These are phyloP conservation scores for Paramecium tetraurelia DNA, from an alignment of 73 alveolate genomes.

Conservation along the genomic window DNA sequence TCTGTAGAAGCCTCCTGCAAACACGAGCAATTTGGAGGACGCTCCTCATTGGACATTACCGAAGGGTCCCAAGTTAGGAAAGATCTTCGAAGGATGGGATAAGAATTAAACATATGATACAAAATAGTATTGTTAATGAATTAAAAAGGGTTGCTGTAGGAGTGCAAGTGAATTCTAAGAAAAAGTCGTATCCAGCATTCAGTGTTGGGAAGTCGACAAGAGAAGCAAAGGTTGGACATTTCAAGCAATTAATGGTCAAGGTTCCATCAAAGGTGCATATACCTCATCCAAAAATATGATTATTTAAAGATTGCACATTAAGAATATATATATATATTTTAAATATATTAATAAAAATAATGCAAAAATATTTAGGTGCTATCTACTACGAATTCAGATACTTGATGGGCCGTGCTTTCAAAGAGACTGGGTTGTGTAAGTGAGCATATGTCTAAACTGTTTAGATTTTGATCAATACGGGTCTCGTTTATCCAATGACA, in stretches of 20 bases:
- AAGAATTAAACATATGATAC: constrained; percentile 79
- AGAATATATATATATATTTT: neutral
- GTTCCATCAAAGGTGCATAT: constrained; percentile 66
- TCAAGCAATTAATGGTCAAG: constrained; percentile 73
- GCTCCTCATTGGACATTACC: constrained; percentile 81
- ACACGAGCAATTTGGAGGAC: constrained; percentile 67
- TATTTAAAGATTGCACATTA: neutral
- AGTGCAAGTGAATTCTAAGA: constrained; percentile 69
- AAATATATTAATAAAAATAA: neutral
- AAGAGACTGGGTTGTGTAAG: constrained; percentile 47
- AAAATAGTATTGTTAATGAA: constrained; percentile 27
- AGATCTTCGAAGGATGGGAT: constrained; percentile 66
- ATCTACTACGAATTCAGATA: constrained; percentile 5
- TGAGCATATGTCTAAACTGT: neutral
- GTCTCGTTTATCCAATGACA: constrained; percentile 59
- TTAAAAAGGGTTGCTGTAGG: constrained; percentile 68
- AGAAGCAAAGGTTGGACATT: constrained; percentile 70
- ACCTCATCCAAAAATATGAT: constrained; percentile 70
- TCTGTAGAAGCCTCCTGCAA: constrained; percentile 74
- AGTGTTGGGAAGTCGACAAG: constrained; percentile 77
- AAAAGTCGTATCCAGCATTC: constrained; percentile 64
- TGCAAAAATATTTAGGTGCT: constrained; percentile 1
- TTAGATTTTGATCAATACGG: constrained; percentile 56
- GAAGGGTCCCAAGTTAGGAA: constrained; percentile 71
- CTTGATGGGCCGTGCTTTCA: constrained; percentile 14